Percentiles rank a stretch among this genome's conserved stretches.
Conservation (phyloP, 495 filamentous ascomycete species). For the Geopyxis carbonaria region DNA sequence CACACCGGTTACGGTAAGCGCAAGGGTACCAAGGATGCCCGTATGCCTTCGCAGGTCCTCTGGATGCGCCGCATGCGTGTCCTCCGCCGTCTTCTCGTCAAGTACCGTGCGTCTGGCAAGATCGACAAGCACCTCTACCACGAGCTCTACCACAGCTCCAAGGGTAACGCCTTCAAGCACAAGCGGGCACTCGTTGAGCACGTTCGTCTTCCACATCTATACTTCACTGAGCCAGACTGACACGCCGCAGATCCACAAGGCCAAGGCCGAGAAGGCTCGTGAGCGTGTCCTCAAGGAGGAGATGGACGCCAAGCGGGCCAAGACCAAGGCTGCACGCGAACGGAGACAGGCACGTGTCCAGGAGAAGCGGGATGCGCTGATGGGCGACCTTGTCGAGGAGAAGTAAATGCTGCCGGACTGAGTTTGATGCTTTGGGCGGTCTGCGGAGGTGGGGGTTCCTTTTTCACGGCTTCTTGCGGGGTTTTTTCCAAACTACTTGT, state of each 20-base stretch:
- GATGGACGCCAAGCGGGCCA: conserved; percentile 98
- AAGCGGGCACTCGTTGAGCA: conserved; percentile 98
- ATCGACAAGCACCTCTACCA: conserved; percentile 99
- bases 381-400: conserved; percentile 37
- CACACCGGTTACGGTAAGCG: conserved; percentile 99
- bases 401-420: background rate
- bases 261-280: conserved; percentile 96
- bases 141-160: conserved; percentile 97
- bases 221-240: conserved; percentile 2
- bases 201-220: conserved; percentile 45
- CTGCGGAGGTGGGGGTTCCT: conserved; percentile 3
- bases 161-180: conserved; percentile 99
- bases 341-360: conserved; percentile 73
- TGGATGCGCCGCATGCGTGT: conserved; percentile 99
- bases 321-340: conserved; percentile 99
- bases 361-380: conserved; percentile 73
- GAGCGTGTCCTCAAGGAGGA: conserved; percentile 91
- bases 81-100: conserved; percentile 94
- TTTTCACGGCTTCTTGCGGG: conserved; percentile 4
- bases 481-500: background rate
- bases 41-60: conserved; percentile 94
- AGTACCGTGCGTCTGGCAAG: conserved; percentile 98
- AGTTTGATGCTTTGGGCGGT: conserved; percentile 3
- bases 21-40: conserved; percentile 98
- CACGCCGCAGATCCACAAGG: conserved; percentile 74